Conservation (phyloP, 2,329 filamentous ascomycete genomes). For the Bisporella sp. region DNA sequence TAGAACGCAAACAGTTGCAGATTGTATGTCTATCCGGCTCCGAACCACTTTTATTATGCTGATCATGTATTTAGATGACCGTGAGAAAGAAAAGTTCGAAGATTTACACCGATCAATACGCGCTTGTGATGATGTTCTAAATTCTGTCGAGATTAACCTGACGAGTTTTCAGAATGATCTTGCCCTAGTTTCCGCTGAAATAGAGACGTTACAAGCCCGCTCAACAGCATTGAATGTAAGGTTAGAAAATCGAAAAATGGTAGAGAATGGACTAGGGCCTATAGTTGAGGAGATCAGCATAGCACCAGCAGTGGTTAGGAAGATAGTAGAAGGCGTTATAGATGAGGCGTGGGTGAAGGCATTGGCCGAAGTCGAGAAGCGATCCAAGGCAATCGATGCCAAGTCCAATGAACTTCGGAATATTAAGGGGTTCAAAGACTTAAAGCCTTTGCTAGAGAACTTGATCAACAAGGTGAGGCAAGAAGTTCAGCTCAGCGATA, state of each 20-base stretch:
- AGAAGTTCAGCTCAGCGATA: not conserved
- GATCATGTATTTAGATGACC: constrained; percentile 50
- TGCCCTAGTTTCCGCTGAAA: constrained; percentile 86
- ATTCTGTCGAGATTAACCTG: constrained; percentile 87
- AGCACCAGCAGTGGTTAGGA: constrained; percentile 73
- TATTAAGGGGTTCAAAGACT: constrained; percentile 73
- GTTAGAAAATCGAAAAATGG: constrained; percentile 80
- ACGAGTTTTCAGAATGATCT: constrained; percentile 91
- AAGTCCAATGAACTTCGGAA: constrained; percentile 53
- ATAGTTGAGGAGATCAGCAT: constrained; percentile 89
- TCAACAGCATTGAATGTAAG: constrained; percentile 78
- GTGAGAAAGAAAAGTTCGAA: constrained; percentile 78
- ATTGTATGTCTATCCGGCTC: constrained; percentile 51
- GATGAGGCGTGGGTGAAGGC: constrained; percentile 85
- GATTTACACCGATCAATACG: constrained; percentile 83
- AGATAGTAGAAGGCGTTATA: constrained; percentile 81
- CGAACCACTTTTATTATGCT: constrained; percentile 1
- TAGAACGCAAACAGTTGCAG: constrained; percentile 57
- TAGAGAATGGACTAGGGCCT: constrained; percentile 81
- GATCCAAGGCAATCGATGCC: constrained; percentile 64
- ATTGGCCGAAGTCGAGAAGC: constrained; percentile 75
- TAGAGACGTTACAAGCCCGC: constrained; percentile 83
- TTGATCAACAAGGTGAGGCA: constrained; percentile 65
- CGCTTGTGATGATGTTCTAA: constrained; percentile 87
- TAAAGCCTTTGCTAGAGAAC: constrained; percentile 78